phyloP scores from a whole-genome alignment of 768 basidiomycete species.

The Tubosaeta sp. region DNA sequence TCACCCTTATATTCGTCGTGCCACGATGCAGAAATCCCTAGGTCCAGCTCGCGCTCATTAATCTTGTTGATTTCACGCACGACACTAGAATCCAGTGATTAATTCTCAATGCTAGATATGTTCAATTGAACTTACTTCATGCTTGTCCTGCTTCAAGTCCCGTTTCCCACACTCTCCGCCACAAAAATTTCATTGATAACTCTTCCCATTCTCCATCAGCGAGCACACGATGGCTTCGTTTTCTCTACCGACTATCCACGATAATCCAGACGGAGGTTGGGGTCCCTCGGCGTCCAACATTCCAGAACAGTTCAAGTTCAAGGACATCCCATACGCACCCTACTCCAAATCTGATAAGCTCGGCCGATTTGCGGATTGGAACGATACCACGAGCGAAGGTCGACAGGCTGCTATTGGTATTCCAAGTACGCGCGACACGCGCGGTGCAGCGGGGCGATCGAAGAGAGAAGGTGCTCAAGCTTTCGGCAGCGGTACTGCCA shows the following conservation, averaged over 20 bases:
- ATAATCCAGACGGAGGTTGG: slow-evolving; percentile 94
- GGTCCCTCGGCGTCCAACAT: slow-evolving; percentile 79
- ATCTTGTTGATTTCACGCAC: slow-evolving; percentile 93
- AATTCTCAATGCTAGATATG: neutral
- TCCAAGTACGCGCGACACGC: slow-evolving; percentile 43
- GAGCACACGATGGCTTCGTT: slow-evolving; percentile 65
- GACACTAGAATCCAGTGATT: slow-evolving; percentile 49
- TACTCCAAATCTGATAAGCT: slow-evolving; percentile 99
- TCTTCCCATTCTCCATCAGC: slow-evolving; percentile 1
- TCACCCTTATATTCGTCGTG: slow-evolving; percentile 92
- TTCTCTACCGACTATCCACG: slow-evolving; percentile 80
- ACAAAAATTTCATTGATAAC: slow-evolving; percentile 21
- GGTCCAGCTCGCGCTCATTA: slow-evolving; percentile 83
- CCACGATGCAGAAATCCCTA: slow-evolving; percentile 78
- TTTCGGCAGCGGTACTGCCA: slow-evolving; percentile 86
- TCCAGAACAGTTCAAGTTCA: slow-evolving; percentile 93
- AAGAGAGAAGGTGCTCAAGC: slow-evolving; percentile 78
- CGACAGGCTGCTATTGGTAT: slow-evolving; percentile 53
- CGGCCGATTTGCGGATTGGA: slow-evolving; percentile 97
- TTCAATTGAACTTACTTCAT: slow-evolving; percentile 63
- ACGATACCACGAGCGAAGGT: slow-evolving; percentile 64
- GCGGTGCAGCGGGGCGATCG: slow-evolving; percentile 51
- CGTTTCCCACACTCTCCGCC: slow-evolving; percentile 21
- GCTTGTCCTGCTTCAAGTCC: slow-evolving; percentile 19
- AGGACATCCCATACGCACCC: slow-evolving; percentile 97